Base-by-base conservation (phyloP, 768 basidiomycete species). In the Lactarius hatsudake region DNA sequence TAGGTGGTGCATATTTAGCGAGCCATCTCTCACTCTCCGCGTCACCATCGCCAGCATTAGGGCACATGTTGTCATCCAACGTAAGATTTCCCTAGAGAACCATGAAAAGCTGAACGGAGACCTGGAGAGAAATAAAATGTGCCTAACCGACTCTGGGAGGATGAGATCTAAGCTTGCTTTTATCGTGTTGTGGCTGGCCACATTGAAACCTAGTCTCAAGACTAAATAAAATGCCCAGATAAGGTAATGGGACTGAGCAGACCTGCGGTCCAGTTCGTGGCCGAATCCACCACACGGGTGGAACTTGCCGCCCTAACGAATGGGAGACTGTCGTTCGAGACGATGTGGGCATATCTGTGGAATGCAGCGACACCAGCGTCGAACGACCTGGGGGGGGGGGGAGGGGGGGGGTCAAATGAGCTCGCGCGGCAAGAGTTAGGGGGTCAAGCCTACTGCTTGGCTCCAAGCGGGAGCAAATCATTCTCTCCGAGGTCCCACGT, bases 231-330 rank as follows among this genome's bases (percentile, higher is more conserved):
- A 42, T 13, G n/a, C 23, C 7, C 51, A 7, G 13, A 20, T 61
- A 62, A 59, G 58, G 42, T 34, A 17, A 51, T 38, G 58, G 40
- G 38, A 55, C 2, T 23, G 17, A 67, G 43, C 59, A 65, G 68
- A 87, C 90, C 91, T 66, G 79, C 77, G 2, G 81, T 80, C 91
- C 92, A 93, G 72, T 90, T 91, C 7, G 73, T 78, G 1, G 90
- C 90, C 23, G 88, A 87, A 20, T 82, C 75, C 3, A 91, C 79
- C 5, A 93, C 90, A 17, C 92, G 84, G 10, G 78, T 72, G 2
- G 81, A 81, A 18, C 81, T 79, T 1, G 83, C 81, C 0, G 85
- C 77, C 17, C 86, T 77, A 5, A 86, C 78, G 43, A 86, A 87
- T 2, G 89, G 89, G 1, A 84, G 62, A 61, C 80, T 78, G 6